Percentiles rank a stretch among this genome's conserved stretches.
These are phyloP conservation scores for Paecilomyces sp. DNA, from an alignment of 2,329 filamentous ascomycete species.

Conservation along the genomic window DNA sequence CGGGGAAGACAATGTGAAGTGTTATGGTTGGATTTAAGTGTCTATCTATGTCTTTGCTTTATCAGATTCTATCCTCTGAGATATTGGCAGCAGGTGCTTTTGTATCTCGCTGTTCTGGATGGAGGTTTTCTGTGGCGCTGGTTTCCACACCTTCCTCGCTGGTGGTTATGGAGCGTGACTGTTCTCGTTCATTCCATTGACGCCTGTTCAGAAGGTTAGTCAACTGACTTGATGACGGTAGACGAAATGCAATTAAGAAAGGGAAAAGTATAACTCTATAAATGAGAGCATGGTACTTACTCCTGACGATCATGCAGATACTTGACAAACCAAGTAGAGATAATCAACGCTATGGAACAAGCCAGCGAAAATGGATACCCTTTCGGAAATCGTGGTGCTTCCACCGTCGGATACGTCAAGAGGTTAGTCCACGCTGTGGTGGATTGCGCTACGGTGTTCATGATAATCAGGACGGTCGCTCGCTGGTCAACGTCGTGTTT, in stretches of 20 bases:
- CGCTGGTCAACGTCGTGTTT: constrained; percentile 39
- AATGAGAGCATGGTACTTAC: not conserved
- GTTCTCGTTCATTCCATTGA: not conserved
- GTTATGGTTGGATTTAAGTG: not conserved
- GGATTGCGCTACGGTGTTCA: constrained; percentile 48
- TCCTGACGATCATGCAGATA: not conserved
- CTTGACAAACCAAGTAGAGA: not conserved
- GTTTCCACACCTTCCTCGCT: not conserved
- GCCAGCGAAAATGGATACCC: constrained; percentile 37
- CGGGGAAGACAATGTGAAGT: not conserved
- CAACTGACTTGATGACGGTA: not conserved
- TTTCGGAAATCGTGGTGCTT: constrained; percentile 37
- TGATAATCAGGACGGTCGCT: constrained; percentile 44
- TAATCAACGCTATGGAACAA: not conserved
- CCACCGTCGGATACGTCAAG: constrained; percentile 43
- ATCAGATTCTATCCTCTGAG: not conserved
- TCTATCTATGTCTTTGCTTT: not conserved
- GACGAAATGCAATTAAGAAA: not conserved
- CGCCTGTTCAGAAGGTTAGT: not conserved
- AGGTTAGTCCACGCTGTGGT: constrained; percentile 52
- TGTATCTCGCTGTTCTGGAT: not conserved
- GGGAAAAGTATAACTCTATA: not conserved
- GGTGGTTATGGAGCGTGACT: not conserved
- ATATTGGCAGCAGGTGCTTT: not conserved
- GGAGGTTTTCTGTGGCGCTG: not conserved